Evolutionary conservation across 2,329 filamentous ascomycete genomes (phyloP), one percentile per base, ranked within the genome.

Genomic region (Pseudogymnoascus sp.): DNA sequence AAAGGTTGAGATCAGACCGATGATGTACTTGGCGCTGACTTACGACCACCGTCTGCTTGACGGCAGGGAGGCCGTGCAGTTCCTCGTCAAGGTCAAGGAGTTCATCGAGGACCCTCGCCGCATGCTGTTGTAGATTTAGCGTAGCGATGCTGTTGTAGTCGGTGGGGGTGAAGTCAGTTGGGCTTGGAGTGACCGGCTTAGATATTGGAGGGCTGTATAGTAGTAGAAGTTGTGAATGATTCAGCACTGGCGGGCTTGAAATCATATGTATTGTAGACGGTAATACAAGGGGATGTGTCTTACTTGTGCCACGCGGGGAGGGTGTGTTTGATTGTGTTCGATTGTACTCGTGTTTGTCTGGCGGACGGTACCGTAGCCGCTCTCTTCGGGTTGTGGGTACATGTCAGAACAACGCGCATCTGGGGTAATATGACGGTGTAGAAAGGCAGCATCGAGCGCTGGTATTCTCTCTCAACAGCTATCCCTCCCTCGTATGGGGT

Each of bases 11-110:
- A 90, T 96, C 68, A 85, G 94, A 67, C 94, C 94, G n/a, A 97
- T 99, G 91, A 99, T 99, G 94, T 97, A 96, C 76, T 84, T 99
- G 66, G 94, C 94, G 41, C 82, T 99, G 63, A 99, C 94, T 12
- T 99, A 99, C 73, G 94, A 99, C 74, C 94, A 99, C 78, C 89
- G 94, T 72, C 84, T 99, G 58, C 81, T 99, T 22, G 94, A 97
- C 74, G 94, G 94, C 58, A 86, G 93, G 73, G 93, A 97, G 78
- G 94, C 93, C 53, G 91, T 96, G 39, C 94, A 93, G 64, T 97
- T 97, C 82, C 80, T 97, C 68, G 88, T 97, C 64, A 96, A 96
- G 84, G 81, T 99, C 71, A 97, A 97, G 85, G 90, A 97, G 75
- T 96, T 89, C 73, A 96, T 97, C 68, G 93, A 97, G 79, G 94